Base-by-base conservation (phyloP, 495 filamentous ascomycete genomes). In the Penicillium pulvis region DNA sequence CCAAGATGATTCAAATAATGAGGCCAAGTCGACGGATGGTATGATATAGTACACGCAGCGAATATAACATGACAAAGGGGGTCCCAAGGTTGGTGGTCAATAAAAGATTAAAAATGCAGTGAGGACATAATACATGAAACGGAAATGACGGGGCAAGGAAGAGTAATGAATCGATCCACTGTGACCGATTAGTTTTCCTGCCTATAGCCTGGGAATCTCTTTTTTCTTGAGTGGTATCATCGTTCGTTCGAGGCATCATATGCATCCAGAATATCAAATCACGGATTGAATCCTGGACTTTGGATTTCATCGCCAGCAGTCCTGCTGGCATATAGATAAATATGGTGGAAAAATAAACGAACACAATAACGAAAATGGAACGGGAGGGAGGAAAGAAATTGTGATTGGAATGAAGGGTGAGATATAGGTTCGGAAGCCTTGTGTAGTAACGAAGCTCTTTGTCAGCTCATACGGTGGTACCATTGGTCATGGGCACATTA, bases 401-500 rank as follows among this genome's bases (percentile, higher is more conserved):
- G 24, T 35, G 16, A 35, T 17, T 2, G 42, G 5, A 28, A 23
- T 31, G 23, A 42, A 39, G 23, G 26, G 28, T 17, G 49, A 16
- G 48, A 47, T 26, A 57, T 8, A 2, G 33, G 8, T 12, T 36
- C 28, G 10, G 14, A 41, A 12, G 39, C 39, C 14, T 41, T 41
- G 16, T 16, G 7, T n/a, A 41, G 39, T 16, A 41, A 44, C 4
- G 16, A 6, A 36, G 16, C 23, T 16, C 26, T n/a, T 24, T 39
- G 53, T 3, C 24, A 47, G 12, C 51, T 63, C 53, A 69, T 45
- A 59, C 57, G 17, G 59, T 64, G 19, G 67, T 70, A 14, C 75
- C 77, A 41, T 77, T 79, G n/a, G 71, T 69, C 54, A 74, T 46
- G 47, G 71, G 55, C 2, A 30, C 24, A 30, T 60, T 46, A n/a